Evolutionary conservation across 2,329 filamentous ascomycete genomes (phyloP).

Genomic region (Monilinia fructicola): DNA sequence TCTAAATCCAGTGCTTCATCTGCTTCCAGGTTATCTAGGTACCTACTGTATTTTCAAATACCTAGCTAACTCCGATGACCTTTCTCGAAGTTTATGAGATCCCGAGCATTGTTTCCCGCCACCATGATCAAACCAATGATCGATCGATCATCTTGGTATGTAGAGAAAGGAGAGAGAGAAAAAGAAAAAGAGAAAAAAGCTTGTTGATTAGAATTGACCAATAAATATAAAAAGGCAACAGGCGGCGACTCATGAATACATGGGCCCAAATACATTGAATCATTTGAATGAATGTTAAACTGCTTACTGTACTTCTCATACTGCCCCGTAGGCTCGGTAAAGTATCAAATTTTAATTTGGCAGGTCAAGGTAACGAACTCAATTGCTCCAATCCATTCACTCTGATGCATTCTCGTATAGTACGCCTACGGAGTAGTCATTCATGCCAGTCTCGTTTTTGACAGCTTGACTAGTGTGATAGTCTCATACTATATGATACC

Average conservation of each 20-base stretch:
- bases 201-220: too few species aligned
- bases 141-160: background rate
- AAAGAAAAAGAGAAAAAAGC: too few species aligned
- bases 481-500: too few species aligned
- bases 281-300: too few species aligned
- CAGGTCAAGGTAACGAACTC: background rate
- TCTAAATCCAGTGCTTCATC: constrained; percentile 8
- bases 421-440: constrained; percentile 9
- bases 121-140: too few species aligned
- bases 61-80: constrained; percentile 2
- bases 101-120: too few species aligned
- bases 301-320: background rate
- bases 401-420: background rate
- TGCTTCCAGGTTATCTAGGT: too few species aligned
- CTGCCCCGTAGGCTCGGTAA: constrained; percentile 9
- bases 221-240: too few species aligned
- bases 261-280: background rate
- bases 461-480: background rate
- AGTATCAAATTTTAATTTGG: background rate
- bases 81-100: background rate
- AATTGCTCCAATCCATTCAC: background rate
- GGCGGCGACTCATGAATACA: background rate
- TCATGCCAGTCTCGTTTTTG: background rate
- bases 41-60: constrained; percentile 5
- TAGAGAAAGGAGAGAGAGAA: too few species aligned